phyloP scores from a whole-genome alignment of 176 grass and related monocot species.

The Oryza glumipatula region DNA sequence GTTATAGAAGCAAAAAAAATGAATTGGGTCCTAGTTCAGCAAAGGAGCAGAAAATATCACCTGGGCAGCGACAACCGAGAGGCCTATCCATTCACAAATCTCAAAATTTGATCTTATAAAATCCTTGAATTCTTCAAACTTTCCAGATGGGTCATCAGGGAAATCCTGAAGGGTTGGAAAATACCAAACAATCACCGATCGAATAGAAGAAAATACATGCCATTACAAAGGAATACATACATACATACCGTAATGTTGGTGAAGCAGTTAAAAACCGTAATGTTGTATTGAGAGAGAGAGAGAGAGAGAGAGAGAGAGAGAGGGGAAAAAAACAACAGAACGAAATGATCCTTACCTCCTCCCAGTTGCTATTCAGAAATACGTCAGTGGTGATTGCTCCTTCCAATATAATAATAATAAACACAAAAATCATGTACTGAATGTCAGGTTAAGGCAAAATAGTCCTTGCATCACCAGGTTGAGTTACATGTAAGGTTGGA shows the following conservation, averaged over 20 bases:
- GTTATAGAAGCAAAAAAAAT: neutral
- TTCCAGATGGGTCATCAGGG: conserved; percentile 75
- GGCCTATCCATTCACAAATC: conserved; percentile 92
- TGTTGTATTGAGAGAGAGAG: neutral
- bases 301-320: neutral
- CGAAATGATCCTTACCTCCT: conserved; percentile 62
- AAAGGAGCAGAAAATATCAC: conserved; percentile 44
- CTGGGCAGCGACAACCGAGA: conserved; percentile 72
- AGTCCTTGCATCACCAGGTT: neutral
- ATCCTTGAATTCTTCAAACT: conserved; percentile 78
- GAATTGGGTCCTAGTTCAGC: neutral
- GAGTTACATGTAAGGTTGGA: conserved; percentile 28
- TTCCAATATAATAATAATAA: conserved; percentile 77
- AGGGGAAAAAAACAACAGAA: neutral
- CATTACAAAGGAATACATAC: neutral
- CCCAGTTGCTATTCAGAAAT: conserved; percentile 87
- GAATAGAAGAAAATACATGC: neutral
- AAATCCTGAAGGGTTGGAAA: conserved; percentile 70
- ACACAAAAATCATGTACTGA: conserved; percentile 68
- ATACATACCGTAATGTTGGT: neutral
- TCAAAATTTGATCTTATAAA: conserved; percentile 81
- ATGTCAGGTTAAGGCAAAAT: conserved; percentile 62
- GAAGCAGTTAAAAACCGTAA: neutral
- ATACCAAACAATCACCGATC: conserved; percentile 3
- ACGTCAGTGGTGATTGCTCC: conserved; percentile 70